Evolutionary conservation across 176 grass and related monocot genomes (phyloP), one percentile per base, ranked within the genome.

Genomic region (Raddia distichophylla): DNA sequence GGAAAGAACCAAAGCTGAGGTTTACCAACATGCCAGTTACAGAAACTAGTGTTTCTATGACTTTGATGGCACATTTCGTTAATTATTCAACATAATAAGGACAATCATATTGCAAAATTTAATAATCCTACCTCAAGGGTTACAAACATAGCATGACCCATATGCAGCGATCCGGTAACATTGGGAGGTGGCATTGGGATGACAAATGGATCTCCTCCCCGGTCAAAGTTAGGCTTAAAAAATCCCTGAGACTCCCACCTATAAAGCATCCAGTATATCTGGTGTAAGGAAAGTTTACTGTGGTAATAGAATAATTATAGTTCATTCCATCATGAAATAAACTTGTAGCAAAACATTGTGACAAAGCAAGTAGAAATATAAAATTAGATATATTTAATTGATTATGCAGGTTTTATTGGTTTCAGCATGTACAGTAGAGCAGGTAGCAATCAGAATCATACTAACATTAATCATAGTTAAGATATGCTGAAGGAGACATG

Each of bases 101-200:
- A 71, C 20, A 68, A 61, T 51, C 53, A 17, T 45, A 76, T 32
- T 66, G 8, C 14, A 77, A 68, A 73, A 61, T 52, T 56, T 18
- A 75, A 86, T 68, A 45, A 54, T 68, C 77, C 43, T 84, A 98
- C 95, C 95, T 98, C 95, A 82, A 98, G 95, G 51, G 95, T 98
- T 46, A 98, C 95, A 86, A 98, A 98, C 95, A 98, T 98, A 81
- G 92, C 95, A 91, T 98, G 95, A 9, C 95, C 95, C 95, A 95
- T 98, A 80, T 98, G 95, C 54, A 98, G 82, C 69, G 92, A 98
- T 53, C 95, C 95, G 6, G 95, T 98, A 76, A 98, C 95, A 88
- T 98, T 98, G 64, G 95, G 92, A 74, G 95, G 95, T 65, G 95
- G 95, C 95, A 98, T 98, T 58, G 92, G 85, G 54, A 98, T 56